Percentiles rank a stretch among this genome's conserved stretches.
Evolutionary conservation across 2,329 filamentous ascomycete genomes (phyloP).

Genomic region (Penicillium griseofulvum): DNA sequence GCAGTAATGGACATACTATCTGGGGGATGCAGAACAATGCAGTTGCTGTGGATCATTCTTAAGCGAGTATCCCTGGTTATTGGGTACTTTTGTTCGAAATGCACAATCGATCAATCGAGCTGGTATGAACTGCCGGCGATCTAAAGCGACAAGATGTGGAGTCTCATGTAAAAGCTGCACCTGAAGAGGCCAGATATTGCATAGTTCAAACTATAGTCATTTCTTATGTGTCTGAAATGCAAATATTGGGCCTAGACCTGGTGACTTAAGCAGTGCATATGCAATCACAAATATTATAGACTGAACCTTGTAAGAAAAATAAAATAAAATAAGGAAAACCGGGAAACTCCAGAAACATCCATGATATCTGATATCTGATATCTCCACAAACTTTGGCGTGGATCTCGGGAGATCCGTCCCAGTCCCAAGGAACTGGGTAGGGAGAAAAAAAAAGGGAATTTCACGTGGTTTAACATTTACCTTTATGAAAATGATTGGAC

Average conservation of each 20-base stretch:
- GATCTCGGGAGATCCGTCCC: constrained; percentile 26
- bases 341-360: neutral
- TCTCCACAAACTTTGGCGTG: constrained; percentile 9
- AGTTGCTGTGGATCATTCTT: neutral
- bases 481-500: neutral
- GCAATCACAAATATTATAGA: neutral
- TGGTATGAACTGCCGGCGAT: neutral
- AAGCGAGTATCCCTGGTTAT: neutral
- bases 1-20: neutral
- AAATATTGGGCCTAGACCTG: neutral
- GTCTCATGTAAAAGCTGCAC: neutral
- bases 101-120: neutral
- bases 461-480: neutral
- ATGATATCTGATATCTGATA: neutral
- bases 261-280: neutral
- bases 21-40: neutral
- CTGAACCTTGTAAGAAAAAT: too few species aligned
- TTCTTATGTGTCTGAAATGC: neutral
- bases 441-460: neutral
- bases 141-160: neutral
- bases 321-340: too few species aligned
- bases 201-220: neutral
- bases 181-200: neutral
- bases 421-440: constrained; percentile 16
- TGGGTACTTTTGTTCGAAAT: neutral